These are phyloP conservation scores for Aspergillus pseudoglaucus DNA, from an alignment of 2,329 filamentous ascomycete species.

Conservation along the genomic window DNA sequence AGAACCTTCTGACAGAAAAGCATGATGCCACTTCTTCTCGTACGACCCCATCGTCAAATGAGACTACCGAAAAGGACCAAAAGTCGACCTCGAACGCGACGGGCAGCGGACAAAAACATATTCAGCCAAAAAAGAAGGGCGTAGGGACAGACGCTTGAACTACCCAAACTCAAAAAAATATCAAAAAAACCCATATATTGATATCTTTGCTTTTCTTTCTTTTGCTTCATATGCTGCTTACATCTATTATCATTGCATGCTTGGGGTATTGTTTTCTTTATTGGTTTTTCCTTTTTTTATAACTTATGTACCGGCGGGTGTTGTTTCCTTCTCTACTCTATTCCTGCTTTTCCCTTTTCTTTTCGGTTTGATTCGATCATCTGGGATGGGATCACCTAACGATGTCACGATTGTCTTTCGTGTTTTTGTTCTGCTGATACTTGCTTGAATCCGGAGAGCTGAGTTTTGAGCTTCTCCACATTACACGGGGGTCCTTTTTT, in stretches of 20 bases:
- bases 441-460: neutral
- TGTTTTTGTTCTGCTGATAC: slow-evolving; percentile 10
- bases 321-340: slow-evolving; percentile 11
- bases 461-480: neutral
- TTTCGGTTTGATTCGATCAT: slow-evolving; percentile 4
- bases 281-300: slow-evolving; percentile 5
- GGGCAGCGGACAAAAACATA: slow-evolving; percentile 29
- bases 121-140: slow-evolving; percentile 35
- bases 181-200: neutral
- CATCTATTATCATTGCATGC: no score
- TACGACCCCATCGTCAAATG: slow-evolving; percentile 17
- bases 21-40: slow-evolving; percentile 43
- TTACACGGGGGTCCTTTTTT: neutral
- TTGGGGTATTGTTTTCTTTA: neutral
- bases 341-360: slow-evolving; percentile 7
- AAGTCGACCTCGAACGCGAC: slow-evolving; percentile 11
- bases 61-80: slow-evolving; percentile 14
- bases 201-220: neutral
- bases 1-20: slow-evolving; percentile 75
- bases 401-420: slow-evolving; percentile 28
- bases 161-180: slow-evolving; percentile 9
- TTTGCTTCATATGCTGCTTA: neutral
- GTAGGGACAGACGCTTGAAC: slow-evolving; percentile 23
- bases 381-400: slow-evolving; percentile 16
- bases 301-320: slow-evolving; percentile 6